Percentiles rank a stretch among this genome's conserved stretches.
These are phyloP conservation scores for Colletotrichum abscissum DNA, from an alignment of 2,329 filamentous ascomycete genomes.

Conservation along the genomic window DNA sequence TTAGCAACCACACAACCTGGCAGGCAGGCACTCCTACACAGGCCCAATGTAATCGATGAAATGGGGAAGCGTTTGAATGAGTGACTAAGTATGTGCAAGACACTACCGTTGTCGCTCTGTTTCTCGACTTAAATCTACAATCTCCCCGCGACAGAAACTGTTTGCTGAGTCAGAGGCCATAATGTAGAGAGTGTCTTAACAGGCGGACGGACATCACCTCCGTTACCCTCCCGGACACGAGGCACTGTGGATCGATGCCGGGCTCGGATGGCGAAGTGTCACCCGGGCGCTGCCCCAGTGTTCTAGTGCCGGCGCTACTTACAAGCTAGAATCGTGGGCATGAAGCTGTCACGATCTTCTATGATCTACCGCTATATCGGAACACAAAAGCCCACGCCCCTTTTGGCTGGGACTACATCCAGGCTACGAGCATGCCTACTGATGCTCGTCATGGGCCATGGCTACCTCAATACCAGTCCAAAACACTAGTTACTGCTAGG, in stretches of 20 bases:
- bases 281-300: not conserved
- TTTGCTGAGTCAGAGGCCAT: conserved; percentile 1
- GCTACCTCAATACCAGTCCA: not conserved
- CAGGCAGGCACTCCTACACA: not conserved
- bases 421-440: not conserved
- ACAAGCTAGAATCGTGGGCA: not conserved
- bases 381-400: not conserved
- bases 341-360: not conserved
- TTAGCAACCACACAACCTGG: not conserved
- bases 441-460: not conserved
- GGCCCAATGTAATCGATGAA: not conserved
- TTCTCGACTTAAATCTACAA: not conserved
- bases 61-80: not conserved
- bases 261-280: too few relatives aligned
- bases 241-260: not conserved
- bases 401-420: not conserved
- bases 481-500: not conserved
- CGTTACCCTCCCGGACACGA: too few relatives aligned
- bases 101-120: not conserved
- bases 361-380: not conserved
- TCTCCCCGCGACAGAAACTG: not conserved
- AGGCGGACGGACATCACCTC: not conserved
- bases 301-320: not conserved
- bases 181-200: not conserved
- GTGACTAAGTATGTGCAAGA: not conserved